Conservation (phyloP, 192 early-diverging fungal genomes). For the Fimicolochytrium jonesii region DNA sequence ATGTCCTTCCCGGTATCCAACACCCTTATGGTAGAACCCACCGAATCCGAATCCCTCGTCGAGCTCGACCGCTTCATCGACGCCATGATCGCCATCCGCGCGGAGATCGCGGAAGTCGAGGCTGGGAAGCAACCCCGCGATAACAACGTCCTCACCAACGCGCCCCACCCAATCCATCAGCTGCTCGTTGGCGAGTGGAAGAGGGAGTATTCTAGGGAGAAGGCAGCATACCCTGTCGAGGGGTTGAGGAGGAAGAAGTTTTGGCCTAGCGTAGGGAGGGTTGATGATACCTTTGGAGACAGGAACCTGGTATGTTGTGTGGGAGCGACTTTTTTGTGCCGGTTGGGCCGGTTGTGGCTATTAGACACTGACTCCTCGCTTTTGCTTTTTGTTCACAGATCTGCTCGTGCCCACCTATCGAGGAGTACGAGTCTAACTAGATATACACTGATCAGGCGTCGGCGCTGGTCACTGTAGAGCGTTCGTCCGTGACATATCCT, state of each 20-base stretch:
- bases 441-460: too few relatives aligned
- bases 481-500: too few relatives aligned
- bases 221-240: constrained; percentile 88
- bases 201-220: constrained; percentile 76
- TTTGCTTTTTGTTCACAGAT: constrained; percentile 27
- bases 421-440: constrained; percentile 67
- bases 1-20: constrained; percentile 99
- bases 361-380: neutral
- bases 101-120: constrained; percentile 86
- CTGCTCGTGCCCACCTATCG: constrained; percentile 93
- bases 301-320: constrained; percentile 66
- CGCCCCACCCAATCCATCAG: constrained; percentile 81
- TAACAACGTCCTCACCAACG: constrained; percentile 81
- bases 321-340: neutral
- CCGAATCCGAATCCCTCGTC: constrained; percentile 88
- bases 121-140: constrained; percentile 78
- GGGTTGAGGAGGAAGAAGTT: constrained; percentile 87
- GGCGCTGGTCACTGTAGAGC: too few relatives aligned
- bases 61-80: constrained; percentile 98
- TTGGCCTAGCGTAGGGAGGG: constrained; percentile 89
- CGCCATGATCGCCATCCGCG: constrained; percentile 93
- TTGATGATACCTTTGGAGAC: constrained; percentile 95
- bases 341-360: neutral
- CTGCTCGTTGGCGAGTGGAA: constrained; percentile 83
- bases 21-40: constrained; percentile 99